Conservation (phyloP, 257 asterid genomes). For the Petrea volubilis region DNA sequence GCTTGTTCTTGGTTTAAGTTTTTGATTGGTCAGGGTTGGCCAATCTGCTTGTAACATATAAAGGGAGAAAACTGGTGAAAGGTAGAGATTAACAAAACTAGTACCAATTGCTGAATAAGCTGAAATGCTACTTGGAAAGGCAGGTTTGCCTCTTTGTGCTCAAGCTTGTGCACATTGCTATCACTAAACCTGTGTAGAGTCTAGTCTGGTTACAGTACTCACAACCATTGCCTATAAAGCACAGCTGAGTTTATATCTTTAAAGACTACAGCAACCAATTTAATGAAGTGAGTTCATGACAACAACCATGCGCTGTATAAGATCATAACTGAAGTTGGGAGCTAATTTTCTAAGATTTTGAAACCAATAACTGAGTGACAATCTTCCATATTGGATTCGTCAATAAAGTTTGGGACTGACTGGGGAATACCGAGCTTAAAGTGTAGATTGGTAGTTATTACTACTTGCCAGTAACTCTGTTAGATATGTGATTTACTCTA, state of each 20-base stretch:
- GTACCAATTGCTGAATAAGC: neutral
- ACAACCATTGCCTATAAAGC: neutral
- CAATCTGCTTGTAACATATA: neutral
- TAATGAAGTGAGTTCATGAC: neutral
- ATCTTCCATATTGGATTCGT: neutral
- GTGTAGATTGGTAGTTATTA: neutral
- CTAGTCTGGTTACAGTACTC: neutral
- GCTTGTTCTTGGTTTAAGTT: conserved; percentile 9
- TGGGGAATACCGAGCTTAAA: neutral
- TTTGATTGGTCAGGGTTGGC: conserved; percentile 11
- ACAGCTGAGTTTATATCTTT: neutral
- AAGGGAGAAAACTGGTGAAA: neutral
- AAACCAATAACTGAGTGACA: neutral
- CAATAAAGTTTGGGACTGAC: neutral
- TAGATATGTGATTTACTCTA: neutral
- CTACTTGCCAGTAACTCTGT: neutral
- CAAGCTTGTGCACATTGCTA: conserved; percentile 2
- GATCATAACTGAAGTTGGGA: neutral
- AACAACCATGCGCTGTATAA: neutral
- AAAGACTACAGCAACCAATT: neutral
- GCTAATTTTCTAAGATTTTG: neutral
- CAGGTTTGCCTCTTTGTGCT: conserved; percentile 1
- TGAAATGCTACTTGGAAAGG: conserved; percentile 4
- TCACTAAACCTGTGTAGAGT: neutral
- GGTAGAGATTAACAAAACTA: neutral